These are phyloP conservation scores for Penicillium salamii DNA, from an alignment of 495 filamentous ascomycete genomes.

Conservation along the genomic window DNA sequence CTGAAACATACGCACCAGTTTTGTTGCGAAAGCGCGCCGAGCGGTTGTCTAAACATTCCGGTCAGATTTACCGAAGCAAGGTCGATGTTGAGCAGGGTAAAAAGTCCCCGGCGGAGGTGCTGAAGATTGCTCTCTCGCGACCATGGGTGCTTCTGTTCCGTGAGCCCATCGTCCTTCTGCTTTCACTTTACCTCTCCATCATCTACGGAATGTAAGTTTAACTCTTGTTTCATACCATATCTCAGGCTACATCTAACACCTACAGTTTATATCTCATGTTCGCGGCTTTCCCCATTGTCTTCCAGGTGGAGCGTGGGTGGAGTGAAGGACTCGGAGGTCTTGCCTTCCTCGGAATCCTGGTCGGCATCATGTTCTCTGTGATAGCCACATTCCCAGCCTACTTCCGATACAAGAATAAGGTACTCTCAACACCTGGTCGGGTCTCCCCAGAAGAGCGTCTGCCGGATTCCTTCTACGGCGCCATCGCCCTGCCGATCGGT, in stretches of 20 bases:
- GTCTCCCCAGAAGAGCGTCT: constrained; percentile 36
- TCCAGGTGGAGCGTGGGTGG: constrained; percentile 44
- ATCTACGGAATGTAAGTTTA: constrained; percentile 49
- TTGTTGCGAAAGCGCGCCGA: constrained; percentile 48
- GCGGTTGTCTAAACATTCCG: constrained; percentile 48
- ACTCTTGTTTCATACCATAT: too few relatives aligned
- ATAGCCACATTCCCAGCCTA: not conserved
- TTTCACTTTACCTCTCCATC: constrained; percentile 60
- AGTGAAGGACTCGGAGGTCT: constrained; percentile 6
- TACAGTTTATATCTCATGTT: constrained; percentile 63
- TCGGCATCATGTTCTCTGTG: constrained; percentile 53
- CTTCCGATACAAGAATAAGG: too few relatives aligned
- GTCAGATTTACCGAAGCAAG: constrained; percentile 47
- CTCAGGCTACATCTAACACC: too few relatives aligned
- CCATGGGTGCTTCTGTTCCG: constrained; percentile 19
- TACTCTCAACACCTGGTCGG: too few relatives aligned
- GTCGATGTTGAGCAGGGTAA: constrained; percentile 28
- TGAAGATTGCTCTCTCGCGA: constrained; percentile 31
- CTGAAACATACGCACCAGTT: constrained; percentile 57
- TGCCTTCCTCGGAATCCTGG: constrained; percentile 7
- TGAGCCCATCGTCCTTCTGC: constrained; percentile 49
- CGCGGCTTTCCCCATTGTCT: constrained; percentile 59
- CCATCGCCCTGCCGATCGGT: constrained; percentile 38
- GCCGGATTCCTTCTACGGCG: constrained; percentile 35
- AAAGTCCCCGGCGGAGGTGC: constrained; percentile 21